Evolutionary conservation across 257 asterid species (phyloP).

Genomic region (Cynanchum wilfordii): DNA sequence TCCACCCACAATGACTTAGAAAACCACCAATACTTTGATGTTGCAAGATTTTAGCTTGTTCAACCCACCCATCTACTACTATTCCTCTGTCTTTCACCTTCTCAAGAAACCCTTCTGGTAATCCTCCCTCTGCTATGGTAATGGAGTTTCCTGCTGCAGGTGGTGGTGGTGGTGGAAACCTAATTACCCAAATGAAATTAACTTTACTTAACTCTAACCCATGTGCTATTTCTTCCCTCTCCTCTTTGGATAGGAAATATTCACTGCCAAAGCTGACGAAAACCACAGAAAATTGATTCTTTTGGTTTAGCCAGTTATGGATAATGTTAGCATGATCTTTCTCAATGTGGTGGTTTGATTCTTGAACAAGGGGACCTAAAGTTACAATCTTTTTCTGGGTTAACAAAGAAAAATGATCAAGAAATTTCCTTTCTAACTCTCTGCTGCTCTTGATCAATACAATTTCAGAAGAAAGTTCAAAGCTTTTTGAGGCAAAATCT

Average conservation of each 20-base stretch:
- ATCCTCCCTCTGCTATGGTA: constrained; percentile 15
- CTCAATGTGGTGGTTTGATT: constrained; percentile 8
- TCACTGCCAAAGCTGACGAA: constrained; percentile 54
- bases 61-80: constrained; percentile 48
- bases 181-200: constrained; percentile 45
- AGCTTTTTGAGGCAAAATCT: neutral
- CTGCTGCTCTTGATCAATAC: constrained; percentile 36
- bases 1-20: constrained; percentile 48
- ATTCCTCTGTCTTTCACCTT: constrained; percentile 33
- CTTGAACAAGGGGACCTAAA: constrained; percentile 41
- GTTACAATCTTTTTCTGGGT: constrained; percentile 28
- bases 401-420: constrained; percentile 17
- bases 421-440: constrained; percentile 37
- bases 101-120: constrained; percentile 38
- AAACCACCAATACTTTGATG: constrained; percentile 40
- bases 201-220: constrained; percentile 37
- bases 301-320: constrained; percentile 25
- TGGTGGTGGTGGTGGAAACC: constrained; percentile 36
- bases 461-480: constrained; percentile 8
- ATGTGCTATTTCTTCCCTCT: constrained; percentile 29
- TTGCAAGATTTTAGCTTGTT: constrained; percentile 35
- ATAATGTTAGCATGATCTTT: constrained; percentile 9
- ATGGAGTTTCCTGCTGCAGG: constrained; percentile 10
- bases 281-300: constrained; percentile 25
- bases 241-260: constrained; percentile 33